Evolutionary conservation across 768 basidiomycete species (phyloP).

Genomic region (Tricholomella constricta): DNA sequence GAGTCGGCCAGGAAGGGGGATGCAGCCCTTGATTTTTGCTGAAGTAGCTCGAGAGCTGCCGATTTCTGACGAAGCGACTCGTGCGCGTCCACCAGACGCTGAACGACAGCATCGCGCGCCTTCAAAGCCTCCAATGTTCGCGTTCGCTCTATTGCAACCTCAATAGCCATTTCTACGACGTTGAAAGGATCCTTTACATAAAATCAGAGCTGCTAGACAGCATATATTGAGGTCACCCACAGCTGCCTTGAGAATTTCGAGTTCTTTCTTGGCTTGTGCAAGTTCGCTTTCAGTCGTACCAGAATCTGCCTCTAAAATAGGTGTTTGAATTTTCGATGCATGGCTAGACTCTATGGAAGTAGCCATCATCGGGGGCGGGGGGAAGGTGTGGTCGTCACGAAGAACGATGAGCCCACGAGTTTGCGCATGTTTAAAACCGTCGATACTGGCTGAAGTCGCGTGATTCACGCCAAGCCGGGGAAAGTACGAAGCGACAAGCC

Average conservation of each 20-base stretch:
- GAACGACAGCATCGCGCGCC: conserved; percentile 64
- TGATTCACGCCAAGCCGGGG: neutral
- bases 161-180: conserved; percentile 54
- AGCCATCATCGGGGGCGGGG: neutral
- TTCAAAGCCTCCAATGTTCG: conserved; percentile 57
- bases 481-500: neutral
- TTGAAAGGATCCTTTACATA: conserved; percentile 45
- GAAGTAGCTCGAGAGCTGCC: conserved; percentile 48
- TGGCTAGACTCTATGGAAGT: neutral
- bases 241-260: conserved; percentile 16
- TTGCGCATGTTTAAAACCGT: conserved; percentile 11
- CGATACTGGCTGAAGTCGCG: neutral
- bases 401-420: conserved; percentile 2
- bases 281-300: conserved; percentile 1
- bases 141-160: conserved; percentile 53
- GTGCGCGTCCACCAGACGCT: conserved; percentile 61
- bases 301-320: neutral
- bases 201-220: conserved; percentile 4
- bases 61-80: conserved; percentile 63
- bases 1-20: conserved; percentile 11
- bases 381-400: conserved; percentile 5
- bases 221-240: conserved; percentile 18
- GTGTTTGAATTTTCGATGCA: neutral
- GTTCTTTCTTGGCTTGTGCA: conserved; percentile 15
- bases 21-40: conserved; percentile 21